Evolutionary conservation across 495 filamentous ascomycete genomes (phyloP), one percentile per base, ranked within the genome.

Genomic region (Jackrogersella minutella): DNA sequence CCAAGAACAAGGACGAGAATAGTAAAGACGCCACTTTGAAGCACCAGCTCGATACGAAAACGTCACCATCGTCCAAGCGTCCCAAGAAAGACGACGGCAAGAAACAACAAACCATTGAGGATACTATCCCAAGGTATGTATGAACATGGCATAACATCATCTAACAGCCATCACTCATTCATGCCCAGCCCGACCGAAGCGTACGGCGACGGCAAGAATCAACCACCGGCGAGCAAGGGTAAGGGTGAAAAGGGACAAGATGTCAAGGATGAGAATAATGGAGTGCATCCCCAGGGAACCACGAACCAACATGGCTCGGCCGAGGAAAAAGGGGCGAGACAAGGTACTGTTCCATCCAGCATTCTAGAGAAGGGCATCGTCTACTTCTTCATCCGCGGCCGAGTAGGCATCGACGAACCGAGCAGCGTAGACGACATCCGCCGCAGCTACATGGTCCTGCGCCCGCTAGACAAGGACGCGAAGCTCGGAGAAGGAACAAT

Each of bases 321-420:
- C 2, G 63, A 73, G 17, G 16, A 58, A 70, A 41, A 19, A 47
- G 33, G 70, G 82, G 67, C 82, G 82, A 66, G 87, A 85, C 70
- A 79, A 82, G 55, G 76, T 67, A 59, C 74, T 19, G 79, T 88
- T 5, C 86, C 93, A 0, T 88, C 90, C n/a, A 91, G 80, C 54
- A 87, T 95, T 24, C 81, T 97, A 9, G 94, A 98, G 71, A 97
- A 97, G 68, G 94, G 93, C 2, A 84, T 97, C 65, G 91, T 98
- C 65, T 97, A 97, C 81, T 96, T 97, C 84, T 97, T 97, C 81
- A 89, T 88, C 73, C 88, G 93, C 39, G 86, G 86, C 8, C 87
- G 92, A 21, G 91, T 97, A 52, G 85, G 84, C 55, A 82, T 91
- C 16, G 84, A 92, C 10, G 85, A 92, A 9, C 89, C 93, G 8